Conservation (phyloP, 1,284 basidiomycete species). For the Anthracocystis walkeri region DNA sequence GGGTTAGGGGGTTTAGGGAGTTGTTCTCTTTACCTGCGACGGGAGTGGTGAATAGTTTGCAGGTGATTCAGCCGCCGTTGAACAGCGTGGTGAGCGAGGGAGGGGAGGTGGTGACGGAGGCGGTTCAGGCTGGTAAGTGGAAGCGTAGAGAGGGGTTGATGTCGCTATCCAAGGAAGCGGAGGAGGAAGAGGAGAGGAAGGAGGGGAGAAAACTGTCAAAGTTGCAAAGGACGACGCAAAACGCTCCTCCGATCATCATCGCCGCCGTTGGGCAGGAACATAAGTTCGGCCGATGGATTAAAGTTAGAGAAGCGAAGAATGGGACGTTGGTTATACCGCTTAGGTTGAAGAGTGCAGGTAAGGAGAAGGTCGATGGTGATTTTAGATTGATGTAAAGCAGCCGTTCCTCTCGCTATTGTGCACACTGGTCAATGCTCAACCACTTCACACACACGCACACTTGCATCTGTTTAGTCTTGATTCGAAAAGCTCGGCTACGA, state of each 20-base stretch:
- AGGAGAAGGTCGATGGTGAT: not conserved
- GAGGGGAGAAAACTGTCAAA: conserved; percentile 1
- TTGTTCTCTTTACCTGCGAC: conserved; percentile 76
- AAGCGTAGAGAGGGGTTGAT: conserved; percentile 30
- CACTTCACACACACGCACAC: not conserved
- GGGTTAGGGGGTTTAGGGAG: conserved; percentile 80
- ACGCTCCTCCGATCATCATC: conserved; percentile 74
- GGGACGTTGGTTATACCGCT: conserved; percentile 76
- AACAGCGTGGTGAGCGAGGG: not conserved
- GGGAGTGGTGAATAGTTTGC: conserved; percentile 90
- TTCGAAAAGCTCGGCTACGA: conserved; percentile 26
- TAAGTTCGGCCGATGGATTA: conserved; percentile 87
- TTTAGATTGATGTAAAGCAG: conserved; percentile 17
- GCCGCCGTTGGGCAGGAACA: conserved; percentile 88
- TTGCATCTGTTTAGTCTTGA: not conserved
- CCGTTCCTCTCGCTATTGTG: too few relatives aligned
- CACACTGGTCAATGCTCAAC: too few relatives aligned
- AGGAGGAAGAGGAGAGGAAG: not conserved
- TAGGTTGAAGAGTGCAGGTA: not conserved
- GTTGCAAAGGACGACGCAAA: conserved; percentile 42
- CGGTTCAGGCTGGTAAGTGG: conserved; percentile 27
- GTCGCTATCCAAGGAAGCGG: not conserved
- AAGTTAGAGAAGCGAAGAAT: conserved; percentile 79
- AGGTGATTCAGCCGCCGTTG: conserved; percentile 77
- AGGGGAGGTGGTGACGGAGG: not conserved